Evolutionary conservation across 1,139 yeast species (phyloP).

Genomic region (Pichia sp.): DNA sequence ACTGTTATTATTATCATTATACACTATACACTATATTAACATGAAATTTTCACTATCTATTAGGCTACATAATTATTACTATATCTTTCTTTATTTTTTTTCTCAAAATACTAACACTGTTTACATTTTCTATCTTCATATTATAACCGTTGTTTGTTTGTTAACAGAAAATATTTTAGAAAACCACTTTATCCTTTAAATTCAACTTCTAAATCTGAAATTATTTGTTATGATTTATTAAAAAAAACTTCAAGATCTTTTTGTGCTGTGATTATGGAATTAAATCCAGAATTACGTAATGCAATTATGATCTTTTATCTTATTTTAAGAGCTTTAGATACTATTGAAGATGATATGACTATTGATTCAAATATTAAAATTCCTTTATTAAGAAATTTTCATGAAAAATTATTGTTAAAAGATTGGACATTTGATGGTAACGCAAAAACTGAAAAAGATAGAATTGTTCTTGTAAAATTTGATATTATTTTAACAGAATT

Average conservation of each 20-base stretch:
- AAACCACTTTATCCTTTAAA: conserved; percentile 50
- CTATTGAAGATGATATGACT: conserved; percentile 96
- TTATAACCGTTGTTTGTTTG: background rate
- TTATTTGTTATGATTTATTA: conserved; percentile 65
- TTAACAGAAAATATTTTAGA: conserved; percentile 37
- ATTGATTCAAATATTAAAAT: conserved; percentile 64
- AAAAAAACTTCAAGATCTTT: conserved; percentile 79
- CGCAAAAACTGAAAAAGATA: conserved; percentile 74
- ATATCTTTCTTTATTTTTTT: too few species aligned
- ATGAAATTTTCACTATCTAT: background rate
- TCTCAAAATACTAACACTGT: conserved; percentile 1
- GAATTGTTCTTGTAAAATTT: conserved; percentile 72
- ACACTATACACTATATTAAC: too few species aligned
- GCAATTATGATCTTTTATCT: conserved; percentile 80
- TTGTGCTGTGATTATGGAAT: conserved; percentile 84
- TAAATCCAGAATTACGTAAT: conserved; percentile 83
- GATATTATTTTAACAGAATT: conserved; percentile 62
- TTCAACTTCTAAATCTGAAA: conserved; percentile 40
- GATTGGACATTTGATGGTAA: conserved; percentile 81
- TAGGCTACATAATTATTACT: too few species aligned
- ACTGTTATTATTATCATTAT: background rate
- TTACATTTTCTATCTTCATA: background rate
- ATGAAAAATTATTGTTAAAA: conserved; percentile 49
- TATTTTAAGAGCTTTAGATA: conserved; percentile 85
- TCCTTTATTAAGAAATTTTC: conserved; percentile 66